Base-by-base conservation (phyloP, 1,284 basidiomycete genomes). In the Grifola frondosa region DNA sequence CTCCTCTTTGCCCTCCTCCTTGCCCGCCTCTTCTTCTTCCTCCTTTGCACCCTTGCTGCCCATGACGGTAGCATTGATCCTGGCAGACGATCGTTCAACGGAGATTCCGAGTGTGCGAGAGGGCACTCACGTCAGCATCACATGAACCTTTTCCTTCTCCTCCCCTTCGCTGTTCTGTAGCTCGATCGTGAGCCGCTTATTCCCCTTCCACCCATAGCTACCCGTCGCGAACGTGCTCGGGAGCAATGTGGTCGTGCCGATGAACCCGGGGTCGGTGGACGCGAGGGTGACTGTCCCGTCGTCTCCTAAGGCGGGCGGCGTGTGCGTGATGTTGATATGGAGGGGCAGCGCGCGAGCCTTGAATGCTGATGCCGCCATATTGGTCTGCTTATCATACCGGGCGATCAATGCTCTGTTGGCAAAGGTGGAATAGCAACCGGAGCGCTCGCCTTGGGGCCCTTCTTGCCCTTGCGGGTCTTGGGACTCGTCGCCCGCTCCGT, bases 161-260 rank as follows among this genome's bases (percentile, higher is more conserved):
- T 23, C 66, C 5, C 67, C 75, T 20, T 77, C 75, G 0, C 67
- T 58, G 47, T 72, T 71, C 46, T 74, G 69, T 12, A 90, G 59
- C 57, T 87, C 83, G 37, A 90, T 71, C 2, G 71, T 74, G 48
- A 89, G 64, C 21, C 80, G 74, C 63, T 83, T 84, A 60, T 64
- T 78, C 5, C 83, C 87, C 59, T 88, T 90, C 87, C 87, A 90
- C 5, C 88, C 87, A 61, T 84, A 88, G 58, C 83, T 86, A 13
- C 86, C 85, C 1, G 86, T 88, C 15, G 68, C 58, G 63, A 90
- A 88, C 30, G 74, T 69, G 42, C 64, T 74, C 1, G 87, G 78
- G 3, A 74, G 51, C 12, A 88, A 69, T 1, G 75, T 73, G 17
- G 80, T 60, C 31, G 67, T 72, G n/a, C 78, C 78, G 49, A 89